phyloP scores from a whole-genome alignment of 192 early-diverging fungal genomes.

The Jimgerdemannia flammicorona region DNA sequence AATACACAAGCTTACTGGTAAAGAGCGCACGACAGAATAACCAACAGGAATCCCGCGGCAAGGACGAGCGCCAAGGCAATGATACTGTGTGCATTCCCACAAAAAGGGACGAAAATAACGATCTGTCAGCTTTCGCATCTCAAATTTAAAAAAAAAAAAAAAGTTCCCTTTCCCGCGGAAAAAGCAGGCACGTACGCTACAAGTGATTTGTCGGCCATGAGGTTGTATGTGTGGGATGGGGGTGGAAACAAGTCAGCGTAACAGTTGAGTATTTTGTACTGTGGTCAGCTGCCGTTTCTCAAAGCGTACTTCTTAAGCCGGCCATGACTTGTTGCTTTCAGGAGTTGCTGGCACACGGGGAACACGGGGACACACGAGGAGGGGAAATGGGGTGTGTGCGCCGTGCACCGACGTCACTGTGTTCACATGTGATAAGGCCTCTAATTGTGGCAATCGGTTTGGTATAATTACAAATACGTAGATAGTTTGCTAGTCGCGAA shows the following conservation, averaged over 20 bases:
- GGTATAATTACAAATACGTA: too few species aligned
- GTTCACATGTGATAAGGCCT: too few species aligned
- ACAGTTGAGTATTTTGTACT: background rate
- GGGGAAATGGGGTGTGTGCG: too few species aligned
- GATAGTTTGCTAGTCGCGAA: too few species aligned
- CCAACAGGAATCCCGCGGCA: slow-evolving; percentile 86
- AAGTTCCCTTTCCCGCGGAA: background rate
- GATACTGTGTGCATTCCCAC: slow-evolving; percentile 40
- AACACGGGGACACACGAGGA: background rate
- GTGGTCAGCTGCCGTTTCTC: background rate
- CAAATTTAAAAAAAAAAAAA: too few species aligned
- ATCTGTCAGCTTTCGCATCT: too few species aligned
- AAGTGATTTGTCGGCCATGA: background rate
- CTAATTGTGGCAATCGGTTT: too few species aligned
- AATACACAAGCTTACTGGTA: slow-evolving; percentile 59
- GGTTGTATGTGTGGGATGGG: background rate
- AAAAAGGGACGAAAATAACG: too few species aligned
- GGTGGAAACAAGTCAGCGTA: too few species aligned
- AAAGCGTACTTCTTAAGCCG: background rate
- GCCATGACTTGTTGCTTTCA: background rate
- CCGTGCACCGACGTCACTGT: too few species aligned
- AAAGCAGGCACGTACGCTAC: background rate
- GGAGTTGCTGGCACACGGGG: background rate
- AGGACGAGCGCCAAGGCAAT: slow-evolving; percentile 90
- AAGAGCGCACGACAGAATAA: slow-evolving; percentile 93